Base-by-base conservation (phyloP, 768 basidiomycete genomes). In the Hemileccinum impolitum region DNA sequence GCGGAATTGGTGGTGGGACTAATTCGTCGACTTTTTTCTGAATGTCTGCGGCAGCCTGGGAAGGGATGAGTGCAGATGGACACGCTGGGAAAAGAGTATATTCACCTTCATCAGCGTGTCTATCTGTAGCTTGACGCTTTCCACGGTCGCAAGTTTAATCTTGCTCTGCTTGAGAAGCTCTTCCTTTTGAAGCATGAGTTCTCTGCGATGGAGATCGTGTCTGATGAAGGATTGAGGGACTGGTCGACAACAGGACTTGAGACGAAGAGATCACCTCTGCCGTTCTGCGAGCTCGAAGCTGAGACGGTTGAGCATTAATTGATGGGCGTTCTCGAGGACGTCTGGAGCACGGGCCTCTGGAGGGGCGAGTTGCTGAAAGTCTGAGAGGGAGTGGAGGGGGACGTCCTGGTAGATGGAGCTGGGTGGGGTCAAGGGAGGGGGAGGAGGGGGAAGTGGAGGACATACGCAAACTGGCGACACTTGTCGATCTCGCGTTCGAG, bases 401-500 rank as follows among this genome's bases (percentile, higher is more conserved):
- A 94, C 76, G 54, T 93, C 90, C 70, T 94, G 92, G 66, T 92
- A 92, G 48, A 91, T 84, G 25, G 90, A 92, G 18, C 92, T 94
- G 53, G 10, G 34, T 23, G 28, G 30, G 21, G 37, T 51, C 35
- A 43, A 48, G 47, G 17, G 25, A 43, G 53, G 39, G 38, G 43
- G 23, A 14, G 0, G 15, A 47, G 23, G 23, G 23, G 36, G 26
- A 35, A 25, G 14, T 30, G 7, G 18, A 10, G 7, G 2, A 76
- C 88, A 60, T 64, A 93, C 90, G 87, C 89, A 62, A 92, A 94
- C 63, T 94, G 90, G 41, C 89, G 80, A 69, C 92, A 94, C 64
- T 93, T 92, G 59, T 90, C 87, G 31, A 94, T 94, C 71, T 94
- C 92, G 48, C 89, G 78, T 66, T 93, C 90, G 6, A 94, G 80